Percentiles rank a stretch among this genome's conserved stretches.
Conservation (phyloP, 2,329 filamentous ascomycete genomes). For the Xylaria sp. region DNA sequence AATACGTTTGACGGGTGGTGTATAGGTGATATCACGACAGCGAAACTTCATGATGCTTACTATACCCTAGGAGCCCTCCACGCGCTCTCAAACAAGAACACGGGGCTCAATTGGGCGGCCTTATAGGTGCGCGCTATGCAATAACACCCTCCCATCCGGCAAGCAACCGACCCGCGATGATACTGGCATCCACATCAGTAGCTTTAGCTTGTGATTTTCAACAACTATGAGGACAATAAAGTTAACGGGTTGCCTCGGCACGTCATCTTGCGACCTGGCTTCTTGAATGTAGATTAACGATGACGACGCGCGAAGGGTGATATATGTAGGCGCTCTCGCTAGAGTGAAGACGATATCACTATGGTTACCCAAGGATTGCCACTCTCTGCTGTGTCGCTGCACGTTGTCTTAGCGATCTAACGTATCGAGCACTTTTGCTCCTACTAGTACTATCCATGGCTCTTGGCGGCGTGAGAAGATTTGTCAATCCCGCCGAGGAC, state of each 20-base stretch:
- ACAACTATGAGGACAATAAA: background rate
- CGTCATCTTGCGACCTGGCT: background rate
- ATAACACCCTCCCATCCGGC: slow-evolving; percentile 11
- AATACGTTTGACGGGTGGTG: no score
- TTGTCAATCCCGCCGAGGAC: slow-evolving; percentile 20
- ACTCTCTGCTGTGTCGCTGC: background rate
- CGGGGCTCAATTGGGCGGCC: background rate
- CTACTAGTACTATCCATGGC: background rate
- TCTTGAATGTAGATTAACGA: background rate
- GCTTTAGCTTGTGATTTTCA: background rate
- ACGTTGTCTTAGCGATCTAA: background rate
- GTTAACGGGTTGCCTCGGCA: background rate
- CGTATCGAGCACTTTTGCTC: background rate
- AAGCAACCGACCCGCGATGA: background rate
- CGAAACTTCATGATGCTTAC: slow-evolving; percentile 16
- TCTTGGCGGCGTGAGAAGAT: slow-evolving; percentile 17
- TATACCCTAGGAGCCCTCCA: background rate
- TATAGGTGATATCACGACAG: background rate
- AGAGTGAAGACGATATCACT: background rate
- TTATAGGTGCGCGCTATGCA: background rate
- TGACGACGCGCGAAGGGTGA: background rate
- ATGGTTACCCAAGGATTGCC: background rate
- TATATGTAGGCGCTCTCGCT: background rate
- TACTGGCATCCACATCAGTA: background rate
- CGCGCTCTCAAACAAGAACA: background rate